phyloP scores from a whole-genome alignment of 768 basidiomycete genomes.

The Russula abietina region DNA sequence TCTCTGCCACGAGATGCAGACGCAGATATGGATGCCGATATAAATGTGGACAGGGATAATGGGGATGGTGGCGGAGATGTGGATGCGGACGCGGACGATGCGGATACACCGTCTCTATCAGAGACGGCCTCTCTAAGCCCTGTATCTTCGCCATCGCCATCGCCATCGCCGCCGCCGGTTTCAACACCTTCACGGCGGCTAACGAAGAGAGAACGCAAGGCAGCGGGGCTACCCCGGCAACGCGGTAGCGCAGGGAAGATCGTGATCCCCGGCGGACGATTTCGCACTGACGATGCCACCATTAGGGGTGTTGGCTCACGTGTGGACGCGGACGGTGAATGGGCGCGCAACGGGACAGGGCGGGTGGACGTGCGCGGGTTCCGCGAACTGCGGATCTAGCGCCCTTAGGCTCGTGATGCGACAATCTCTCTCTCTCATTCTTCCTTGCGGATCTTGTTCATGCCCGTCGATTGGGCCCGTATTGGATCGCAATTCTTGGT shows the following conservation, averaged over 20 bases:
- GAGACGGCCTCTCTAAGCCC: conserved; percentile 32
- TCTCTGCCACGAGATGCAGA: conserved; percentile 19
- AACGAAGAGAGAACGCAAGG: conserved; percentile 64
- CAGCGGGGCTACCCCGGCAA: conserved; percentile 58
- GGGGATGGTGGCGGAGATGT: conserved; percentile 27
- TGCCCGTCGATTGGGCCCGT: neutral
- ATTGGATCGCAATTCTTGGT: neutral
- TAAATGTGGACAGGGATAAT: conserved; percentile 28
- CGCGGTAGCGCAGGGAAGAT: conserved; percentile 50
- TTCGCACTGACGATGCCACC: conserved; percentile 31
- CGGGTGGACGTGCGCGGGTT: conserved; percentile 73
- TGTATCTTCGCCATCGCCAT: conserved; percentile 32
- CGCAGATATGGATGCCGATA: conserved; percentile 31
- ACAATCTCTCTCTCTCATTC: too few species aligned
- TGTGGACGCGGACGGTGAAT: conserved; percentile 42
- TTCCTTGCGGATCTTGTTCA: neutral
- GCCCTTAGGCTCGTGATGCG: too few species aligned
- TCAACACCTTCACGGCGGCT: conserved; percentile 34
- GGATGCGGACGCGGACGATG: conserved; percentile 28
- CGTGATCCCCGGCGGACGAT: conserved; percentile 56
- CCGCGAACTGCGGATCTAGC: conserved; percentile 66
- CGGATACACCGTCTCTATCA: conserved; percentile 40
- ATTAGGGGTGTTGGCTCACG: conserved; percentile 23
- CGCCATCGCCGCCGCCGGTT: conserved; percentile 27
- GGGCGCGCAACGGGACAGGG: conserved; percentile 65